Evolutionary conservation across 805 yeast species (phyloP).

Genomic region (Candida bentonensis): DNA sequence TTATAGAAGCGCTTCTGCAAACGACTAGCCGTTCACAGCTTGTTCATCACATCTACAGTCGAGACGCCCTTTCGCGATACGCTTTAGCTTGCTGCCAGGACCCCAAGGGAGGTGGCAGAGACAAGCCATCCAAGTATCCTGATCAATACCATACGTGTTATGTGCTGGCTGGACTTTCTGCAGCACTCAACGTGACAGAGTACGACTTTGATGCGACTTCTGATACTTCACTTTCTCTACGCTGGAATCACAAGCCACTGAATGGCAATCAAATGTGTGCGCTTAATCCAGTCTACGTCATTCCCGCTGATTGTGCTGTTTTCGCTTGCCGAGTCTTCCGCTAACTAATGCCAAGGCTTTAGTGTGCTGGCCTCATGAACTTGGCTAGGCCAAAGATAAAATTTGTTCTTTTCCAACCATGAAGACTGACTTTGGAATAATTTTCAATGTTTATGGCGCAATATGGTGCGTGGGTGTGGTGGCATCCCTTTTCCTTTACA

Average conservation of each 20-base stretch:
- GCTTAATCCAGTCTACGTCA: background rate
- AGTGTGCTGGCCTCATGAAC: too few species aligned
- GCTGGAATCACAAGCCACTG: background rate
- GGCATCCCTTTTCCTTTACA: background rate
- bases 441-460: background rate
- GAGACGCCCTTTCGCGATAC: constrained; percentile 47
- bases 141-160: constrained; percentile 92
- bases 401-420: too few species aligned
- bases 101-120: constrained; percentile 61
- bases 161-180: constrained; percentile 59
- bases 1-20: constrained; percentile 40
- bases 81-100: constrained; percentile 66
- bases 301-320: background rate
- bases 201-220: background rate
- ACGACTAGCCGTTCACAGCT: constrained; percentile 14
- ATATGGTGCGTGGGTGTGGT: background rate
- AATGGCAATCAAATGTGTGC: background rate
- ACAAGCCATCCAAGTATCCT: constrained; percentile 69
- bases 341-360: too few species aligned
- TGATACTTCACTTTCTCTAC: background rate
- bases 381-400: too few species aligned
- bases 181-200: constrained; percentile 17
- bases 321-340: too few species aligned
- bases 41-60: constrained; percentile 26
- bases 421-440: background rate